Evolutionary conservation across 805 yeast genomes (phyloP).

Genomic region (Spathaspora gorwiae): DNA sequence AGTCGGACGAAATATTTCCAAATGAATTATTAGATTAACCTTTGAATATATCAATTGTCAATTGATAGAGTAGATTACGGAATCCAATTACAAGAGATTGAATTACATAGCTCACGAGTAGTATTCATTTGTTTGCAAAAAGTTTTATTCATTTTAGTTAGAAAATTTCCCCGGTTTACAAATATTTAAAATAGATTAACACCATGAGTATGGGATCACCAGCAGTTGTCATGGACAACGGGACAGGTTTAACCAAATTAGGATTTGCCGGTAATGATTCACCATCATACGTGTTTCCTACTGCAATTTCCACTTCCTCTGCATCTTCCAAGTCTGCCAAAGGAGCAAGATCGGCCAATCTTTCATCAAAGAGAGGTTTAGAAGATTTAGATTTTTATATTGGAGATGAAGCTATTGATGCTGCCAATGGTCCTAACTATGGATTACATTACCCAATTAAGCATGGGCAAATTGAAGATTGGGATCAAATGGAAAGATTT

Average conservation of each 20-base stretch:
- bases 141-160: no score
- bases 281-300: constrained; percentile 95
- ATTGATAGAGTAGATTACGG: no score
- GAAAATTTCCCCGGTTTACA: no score
- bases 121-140: no score
- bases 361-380: constrained; percentile 76
- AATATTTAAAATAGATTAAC: neutral
- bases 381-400: constrained; percentile 92
- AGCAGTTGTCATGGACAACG: constrained; percentile 97
- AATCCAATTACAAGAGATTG: no score
- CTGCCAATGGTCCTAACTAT: constrained; percentile 88
- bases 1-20: no score
- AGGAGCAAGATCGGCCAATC: constrained; percentile 39
- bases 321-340: constrained; percentile 40
- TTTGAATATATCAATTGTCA: no score
- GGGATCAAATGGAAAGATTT: constrained; percentile 99
- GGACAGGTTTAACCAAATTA: constrained; percentile 95
- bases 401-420: constrained; percentile 91
- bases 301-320: constrained; percentile 84
- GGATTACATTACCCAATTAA: constrained; percentile 87
- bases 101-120: no score
- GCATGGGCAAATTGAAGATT: constrained; percentile 97
- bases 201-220: constrained; percentile 70
- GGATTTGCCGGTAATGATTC: constrained; percentile 99
- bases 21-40: no score